Evolutionary conservation across 495 filamentous ascomycete genomes (phyloP), one percentile per base, ranked within the genome.

Genomic region (Xylaria sp.): DNA sequence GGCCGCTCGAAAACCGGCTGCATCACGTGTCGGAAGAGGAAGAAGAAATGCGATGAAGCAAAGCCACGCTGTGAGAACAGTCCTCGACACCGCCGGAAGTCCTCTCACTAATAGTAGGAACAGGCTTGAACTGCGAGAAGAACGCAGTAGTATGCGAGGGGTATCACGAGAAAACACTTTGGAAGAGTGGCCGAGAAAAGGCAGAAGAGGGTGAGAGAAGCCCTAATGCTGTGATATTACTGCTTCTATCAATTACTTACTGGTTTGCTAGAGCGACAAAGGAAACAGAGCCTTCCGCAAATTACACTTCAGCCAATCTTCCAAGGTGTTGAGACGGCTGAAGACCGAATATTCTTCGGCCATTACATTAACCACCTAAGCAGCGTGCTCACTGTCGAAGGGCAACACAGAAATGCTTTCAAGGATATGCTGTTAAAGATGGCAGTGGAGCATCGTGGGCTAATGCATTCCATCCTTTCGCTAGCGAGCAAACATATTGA

Each of bases 41-140:
- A 97, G 85, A 98, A 97, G 91, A 98, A 98, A 83, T 98, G 94
- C 82, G 94, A 97, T 78, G 94, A 98, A 84, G 90, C 90, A n/a
- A 97, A 95, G 76, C 94, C 94, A 67, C 84, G 88, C 75, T 97
- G 93, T 89, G 86, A 87, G 46, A 48, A 29, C 48, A 19, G 52
- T 55, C 41, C 33, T 21, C 12, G 50, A 24, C 61, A 26, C 40
- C n/a, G 50, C 40, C n/a, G 11, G 12, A 33, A 4, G 6, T 14
- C 21, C 44, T 71, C 79, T 82, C 31, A 9, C 40, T 71, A 48
- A 70, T 80, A 48, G 9, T 59, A 24, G n/a, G 31, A 24, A 24
- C 68, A 89, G 93, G 93, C 80, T 84, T 93, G 72, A 95, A 96
- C 77, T 97, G 94, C 77, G 90, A 95, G 83, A 97, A 97, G 83